Conservation (phyloP, 176 grass and related monocot species). For the Puya raimondii region DNA sequence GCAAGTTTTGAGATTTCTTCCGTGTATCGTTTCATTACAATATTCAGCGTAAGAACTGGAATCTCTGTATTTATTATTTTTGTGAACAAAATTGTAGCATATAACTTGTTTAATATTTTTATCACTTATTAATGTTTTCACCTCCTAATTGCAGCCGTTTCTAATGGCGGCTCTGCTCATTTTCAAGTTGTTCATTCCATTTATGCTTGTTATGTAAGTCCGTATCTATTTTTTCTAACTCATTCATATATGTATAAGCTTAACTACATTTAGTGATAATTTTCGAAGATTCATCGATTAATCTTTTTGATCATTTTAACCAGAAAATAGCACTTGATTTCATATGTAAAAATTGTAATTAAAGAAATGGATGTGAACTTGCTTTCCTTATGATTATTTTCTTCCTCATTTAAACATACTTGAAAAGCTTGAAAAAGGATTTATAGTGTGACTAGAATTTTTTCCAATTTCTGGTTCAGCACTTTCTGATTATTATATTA, state of each 20-base stretch:
- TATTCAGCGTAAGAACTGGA: constrained; percentile 72
- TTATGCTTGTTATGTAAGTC: constrained; percentile 98
- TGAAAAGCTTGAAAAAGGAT: too few species aligned
- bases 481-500: too few species aligned
- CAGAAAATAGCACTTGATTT: too few species aligned
- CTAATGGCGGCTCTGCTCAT: constrained; percentile 94
- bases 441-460: too few species aligned
- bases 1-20: constrained; percentile 99
- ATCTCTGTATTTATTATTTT: constrained; percentile 15
- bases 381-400: too few species aligned
- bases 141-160: constrained; percentile 62
- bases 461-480: too few species aligned
- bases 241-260: constrained; percentile 4
- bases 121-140: constrained; percentile 20
- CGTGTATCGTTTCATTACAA: constrained; percentile 95
- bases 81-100: neutral
- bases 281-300: neutral
- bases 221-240: constrained; percentile 2
- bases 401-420: too few species aligned
- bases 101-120: neutral
- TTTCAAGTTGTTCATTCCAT: constrained; percentile 97
- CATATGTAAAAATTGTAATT: too few species aligned
- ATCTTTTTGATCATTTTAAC: constrained; percentile 7
- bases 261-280: constrained; percentile 17
- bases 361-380: too few species aligned